A percentile compares a stretch with the other conserved stretches of the same genome.
Conservation (phyloP, 140 eudicot genomes). For the Stevia rebaudiana region DNA sequence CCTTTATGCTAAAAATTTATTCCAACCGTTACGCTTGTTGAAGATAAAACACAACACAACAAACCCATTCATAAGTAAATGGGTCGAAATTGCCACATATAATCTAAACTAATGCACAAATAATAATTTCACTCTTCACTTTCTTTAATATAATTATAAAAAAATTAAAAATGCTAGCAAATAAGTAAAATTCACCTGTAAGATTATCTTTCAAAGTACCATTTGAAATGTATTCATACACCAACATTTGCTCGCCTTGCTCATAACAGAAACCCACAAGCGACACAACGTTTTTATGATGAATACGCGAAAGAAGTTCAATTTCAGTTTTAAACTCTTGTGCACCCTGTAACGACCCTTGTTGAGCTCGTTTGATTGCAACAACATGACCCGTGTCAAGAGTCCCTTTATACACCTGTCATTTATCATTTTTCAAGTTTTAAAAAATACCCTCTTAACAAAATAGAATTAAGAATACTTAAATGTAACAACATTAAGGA, state of each 20-base stretch:
- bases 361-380: constrained; percentile 89
- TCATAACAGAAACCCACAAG: constrained; percentile 90
- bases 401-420: constrained; percentile 76
- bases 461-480: background rate
- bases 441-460: no score
- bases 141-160: background rate
- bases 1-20: background rate
- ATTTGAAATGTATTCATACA: constrained; percentile 72
- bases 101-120: background rate
- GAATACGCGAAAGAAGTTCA: constrained; percentile 78
- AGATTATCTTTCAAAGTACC: constrained; percentile 64
- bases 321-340: constrained; percentile 83
- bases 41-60: background rate
- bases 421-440: constrained; percentile 8
- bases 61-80: background rate
- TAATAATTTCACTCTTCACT: background rate
- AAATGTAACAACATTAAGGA: background rate
- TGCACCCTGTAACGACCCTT: constrained; percentile 86
- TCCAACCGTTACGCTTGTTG: background rate
- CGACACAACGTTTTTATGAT: constrained; percentile 74
- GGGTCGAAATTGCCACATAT: no score
- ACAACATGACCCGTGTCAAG: constrained; percentile 49
- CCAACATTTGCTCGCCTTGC: constrained; percentile 84
- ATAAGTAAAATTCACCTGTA: constrained; percentile 41
- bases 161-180: background rate